Conservation (phyloP, 768 basidiomycete species). For the Gymnopilus junonius region DNA sequence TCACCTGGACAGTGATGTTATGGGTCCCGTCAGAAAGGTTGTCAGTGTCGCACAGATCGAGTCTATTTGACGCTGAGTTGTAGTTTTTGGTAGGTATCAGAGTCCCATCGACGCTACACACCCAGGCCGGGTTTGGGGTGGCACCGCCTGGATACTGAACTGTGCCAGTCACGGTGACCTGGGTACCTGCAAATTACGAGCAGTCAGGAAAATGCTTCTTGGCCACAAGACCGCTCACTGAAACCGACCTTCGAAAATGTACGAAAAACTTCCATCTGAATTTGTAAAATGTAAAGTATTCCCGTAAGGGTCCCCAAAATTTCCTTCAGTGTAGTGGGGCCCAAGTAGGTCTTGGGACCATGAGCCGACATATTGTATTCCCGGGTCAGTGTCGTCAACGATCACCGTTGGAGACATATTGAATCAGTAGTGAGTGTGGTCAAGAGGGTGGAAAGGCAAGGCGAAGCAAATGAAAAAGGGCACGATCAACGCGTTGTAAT, state of each 20-base stretch:
- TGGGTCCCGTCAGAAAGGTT: conserved; percentile 24
- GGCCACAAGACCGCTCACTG: not conserved
- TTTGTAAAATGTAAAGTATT: conserved; percentile 22
- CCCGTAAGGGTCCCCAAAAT: conserved; percentile 22
- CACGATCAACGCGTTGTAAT: too few species aligned
- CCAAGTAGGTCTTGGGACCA: conserved; percentile 24
- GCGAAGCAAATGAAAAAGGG: too few species aligned
- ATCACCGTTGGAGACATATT: conserved; percentile 14
- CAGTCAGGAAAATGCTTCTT: not conserved
- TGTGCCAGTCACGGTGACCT: conserved; percentile 11
- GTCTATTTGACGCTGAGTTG: conserved; percentile 17
- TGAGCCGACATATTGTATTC: conserved; percentile 18
- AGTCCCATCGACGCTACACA: conserved; percentile 14
- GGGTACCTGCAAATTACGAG: conserved; percentile 3
- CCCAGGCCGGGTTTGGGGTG: conserved; percentile 13
- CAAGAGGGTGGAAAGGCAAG: too few species aligned
- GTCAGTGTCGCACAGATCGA: conserved; percentile 21
- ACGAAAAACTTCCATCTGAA: conserved; percentile 16
- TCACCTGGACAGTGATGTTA: conserved; percentile 25
- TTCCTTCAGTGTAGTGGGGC: conserved; percentile 16
- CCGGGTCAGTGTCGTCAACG: conserved; percentile 23
- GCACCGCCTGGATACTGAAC: conserved; percentile 10
- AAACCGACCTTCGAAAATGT: conserved; percentile 20
- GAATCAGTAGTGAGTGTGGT: too few species aligned
- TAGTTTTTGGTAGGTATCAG: not conserved